These are phyloP conservation scores for Aspergillus sp. DNA, from an alignment of 2,329 filamentous ascomycete genomes.

Conservation along the genomic window DNA sequence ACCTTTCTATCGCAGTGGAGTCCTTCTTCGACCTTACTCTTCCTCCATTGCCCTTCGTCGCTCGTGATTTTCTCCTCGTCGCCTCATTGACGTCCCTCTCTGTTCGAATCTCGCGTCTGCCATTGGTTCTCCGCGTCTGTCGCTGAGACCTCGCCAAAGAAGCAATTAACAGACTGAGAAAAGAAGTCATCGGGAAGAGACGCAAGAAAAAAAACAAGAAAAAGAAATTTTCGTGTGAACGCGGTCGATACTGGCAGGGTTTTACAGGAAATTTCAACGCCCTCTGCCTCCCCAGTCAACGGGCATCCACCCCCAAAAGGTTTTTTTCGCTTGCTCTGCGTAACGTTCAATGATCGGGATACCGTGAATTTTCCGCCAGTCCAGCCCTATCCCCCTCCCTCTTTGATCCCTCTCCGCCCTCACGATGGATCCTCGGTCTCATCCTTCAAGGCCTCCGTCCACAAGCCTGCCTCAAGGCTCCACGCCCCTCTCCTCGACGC, in stretches of 20 bases:
- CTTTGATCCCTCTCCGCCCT: slow-evolving; percentile 11
- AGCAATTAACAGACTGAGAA: slow-evolving; percentile 5
- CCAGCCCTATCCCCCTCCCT: slow-evolving; percentile 10
- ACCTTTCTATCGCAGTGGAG: too few species aligned
- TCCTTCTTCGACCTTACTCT: too few species aligned
- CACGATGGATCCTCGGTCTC: slow-evolving; percentile 40
- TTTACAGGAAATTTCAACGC: too few species aligned
- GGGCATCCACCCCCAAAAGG: slow-evolving; percentile 1
- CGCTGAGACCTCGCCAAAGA: slow-evolving; percentile 3
- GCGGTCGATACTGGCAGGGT: not conserved
- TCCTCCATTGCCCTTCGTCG: too few species aligned
- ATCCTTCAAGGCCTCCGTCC: slow-evolving; percentile 40
- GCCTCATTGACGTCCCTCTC: slow-evolving; percentile 16
- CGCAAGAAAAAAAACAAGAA: slow-evolving; percentile 9
- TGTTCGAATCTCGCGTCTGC: slow-evolving; percentile 1
- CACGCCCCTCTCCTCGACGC: slow-evolving; percentile 40
- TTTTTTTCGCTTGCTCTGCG: slow-evolving; percentile 10
- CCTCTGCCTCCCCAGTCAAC: too few species aligned
- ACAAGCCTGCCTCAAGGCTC: slow-evolving; percentile 42
- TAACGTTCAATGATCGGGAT: slow-evolving; percentile 31
- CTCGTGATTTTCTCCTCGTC: too few species aligned
- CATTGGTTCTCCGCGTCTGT: not conserved
- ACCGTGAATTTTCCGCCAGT: slow-evolving; percentile 23
- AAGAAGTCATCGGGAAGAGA: too few species aligned
- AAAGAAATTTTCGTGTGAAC: slow-evolving; percentile 8